Base-by-base conservation (phyloP, 2,329 filamentous ascomycete genomes). In the Fusarium tupiense region DNA sequence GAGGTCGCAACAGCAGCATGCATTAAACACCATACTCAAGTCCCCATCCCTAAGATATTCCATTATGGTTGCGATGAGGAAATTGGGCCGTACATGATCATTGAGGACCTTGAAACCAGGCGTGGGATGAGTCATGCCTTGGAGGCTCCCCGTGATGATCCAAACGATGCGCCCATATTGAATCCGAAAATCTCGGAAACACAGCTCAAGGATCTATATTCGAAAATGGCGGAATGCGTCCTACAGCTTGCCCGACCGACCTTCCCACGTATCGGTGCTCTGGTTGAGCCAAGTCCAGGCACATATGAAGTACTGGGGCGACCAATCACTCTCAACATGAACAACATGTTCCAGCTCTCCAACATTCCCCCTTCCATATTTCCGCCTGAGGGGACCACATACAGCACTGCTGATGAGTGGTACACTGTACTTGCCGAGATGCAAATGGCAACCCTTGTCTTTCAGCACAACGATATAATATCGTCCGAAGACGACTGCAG, bases 251-350 rank as follows among this genome's bases (percentile, higher is more conserved):
- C 77, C 10, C 75, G 46, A 17, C 71, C 75, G 4, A 81, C 72
- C 83, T 86, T 50, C 47, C 79, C 33, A 29, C 74, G 76, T 24
- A 86, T 87, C 22, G 85, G 85, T 17, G 81, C 80, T 31, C 75
- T 86, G 1, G 56, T 69, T 33, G 73, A 83, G 62, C 56, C 69
- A 4, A 71, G 72, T 5, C 63, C 77, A 11, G 76, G 78, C n/a
- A 73, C 41, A 6, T 82, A 79, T 77, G 50, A 70, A 38, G 80
- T 83, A 10, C 67, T 59, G 9, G 75, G 76, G 38, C 79, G 83
- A 20, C 84, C 84, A 5, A 65, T 87, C 5, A 84, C 82, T 4
- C 76, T 81, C 2, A 84, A 85, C 59, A 86, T 87, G 83, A 86
- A 82, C 67, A 81, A 85, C 58, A 77, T 84, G 64, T 64, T 82